phyloP scores from a whole-genome alignment of 345 rosid species.

The Pistacia integerrima region DNA sequence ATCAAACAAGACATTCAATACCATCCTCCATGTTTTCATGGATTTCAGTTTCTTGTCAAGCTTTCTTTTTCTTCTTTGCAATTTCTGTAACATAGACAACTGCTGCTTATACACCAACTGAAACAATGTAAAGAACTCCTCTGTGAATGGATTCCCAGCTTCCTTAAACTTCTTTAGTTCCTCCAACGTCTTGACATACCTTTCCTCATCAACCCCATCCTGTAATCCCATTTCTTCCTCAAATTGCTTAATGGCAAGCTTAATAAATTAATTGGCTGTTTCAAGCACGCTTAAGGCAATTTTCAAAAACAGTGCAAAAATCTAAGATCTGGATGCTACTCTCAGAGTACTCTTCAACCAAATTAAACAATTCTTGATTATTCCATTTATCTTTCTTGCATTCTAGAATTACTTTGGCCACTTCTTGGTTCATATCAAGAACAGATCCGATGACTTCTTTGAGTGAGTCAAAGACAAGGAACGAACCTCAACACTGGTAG shows the following conservation, averaged over 20 bases:
- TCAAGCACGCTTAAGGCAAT: slow-evolving; percentile 64
- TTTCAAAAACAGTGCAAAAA: slow-evolving; percentile 74
- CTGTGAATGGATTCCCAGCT: slow-evolving; percentile 67
- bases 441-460: slow-evolving; percentile 65
- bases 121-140: slow-evolving; percentile 61
- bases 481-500: too few species aligned
- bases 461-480: slow-evolving; percentile 47
- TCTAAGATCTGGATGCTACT: slow-evolving; percentile 66
- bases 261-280: slow-evolving; percentile 64
- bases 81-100: slow-evolving; percentile 48
- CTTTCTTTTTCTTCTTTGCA: slow-evolving; percentile 49
- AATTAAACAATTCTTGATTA: slow-evolving; percentile 53
- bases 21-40: slow-evolving; percentile 71
- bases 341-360: slow-evolving; percentile 71
- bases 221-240: slow-evolving; percentile 49
- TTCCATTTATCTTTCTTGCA: slow-evolving; percentile 77
- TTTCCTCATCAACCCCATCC: slow-evolving; percentile 36
- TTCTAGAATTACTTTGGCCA: slow-evolving; percentile 69
- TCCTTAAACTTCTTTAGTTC: slow-evolving; percentile 65
- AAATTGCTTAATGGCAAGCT: slow-evolving; percentile 59
- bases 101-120: slow-evolving; percentile 56
- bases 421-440: slow-evolving; percentile 87
- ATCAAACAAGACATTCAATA: slow-evolving; percentile 71
- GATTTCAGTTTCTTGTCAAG: slow-evolving; percentile 66
- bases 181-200: slow-evolving; percentile 59